Base-by-base conservation (phyloP, 805 yeast genomes). In the Zygosaccharomyces lentus region DNA sequence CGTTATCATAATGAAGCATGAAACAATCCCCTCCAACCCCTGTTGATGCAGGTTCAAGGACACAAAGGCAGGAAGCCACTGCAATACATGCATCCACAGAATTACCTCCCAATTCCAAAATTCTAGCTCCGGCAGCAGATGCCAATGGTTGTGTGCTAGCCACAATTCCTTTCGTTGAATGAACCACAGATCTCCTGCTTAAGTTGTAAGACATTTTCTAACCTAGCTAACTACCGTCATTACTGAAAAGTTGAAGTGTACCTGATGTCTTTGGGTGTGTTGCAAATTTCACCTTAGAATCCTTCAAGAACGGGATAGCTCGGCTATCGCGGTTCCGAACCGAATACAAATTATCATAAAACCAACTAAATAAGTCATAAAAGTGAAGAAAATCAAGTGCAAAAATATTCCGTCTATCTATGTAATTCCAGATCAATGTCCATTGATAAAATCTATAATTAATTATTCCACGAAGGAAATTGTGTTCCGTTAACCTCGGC, bases 141-240 rank as follows among this genome's bases (percentile, higher is more conserved):
- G 93, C 95, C 41, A 82, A 64, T 2, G 91, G 87, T 64, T 87
- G 93, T 0, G 90, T 71, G 1, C 89, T 80, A 1, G 87, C 75
- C 2, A 39, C 37, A 24, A 40, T 40, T 9, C 43, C 43, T n/a
- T 31, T 40, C 23, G 47, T 46, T 7, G 52, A 49, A 34, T 49
- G 48, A 12, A 49, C 50, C 9, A 46, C 49, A 4, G 52, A 49
- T 25, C 50, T 38, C 32, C 52, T 37, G 19, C 53, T 47, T 16
- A 43, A 47, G 34, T 47, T 47, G 41, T 41, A 49, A 8, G 52
- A 46, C 51, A 48, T 48, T 16, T 26, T 13, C 23, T 12, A 9
- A 27, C 10, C 23, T 6, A 21, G 26, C 16, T 39, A 19, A n/a
- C 30, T 24, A 24, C n/a, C n/a, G n/a, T n/a, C n/a, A n/a, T 8